phyloP scores from a whole-genome alignment of 345 rosid genomes.

The Moringa oleifera region DNA sequence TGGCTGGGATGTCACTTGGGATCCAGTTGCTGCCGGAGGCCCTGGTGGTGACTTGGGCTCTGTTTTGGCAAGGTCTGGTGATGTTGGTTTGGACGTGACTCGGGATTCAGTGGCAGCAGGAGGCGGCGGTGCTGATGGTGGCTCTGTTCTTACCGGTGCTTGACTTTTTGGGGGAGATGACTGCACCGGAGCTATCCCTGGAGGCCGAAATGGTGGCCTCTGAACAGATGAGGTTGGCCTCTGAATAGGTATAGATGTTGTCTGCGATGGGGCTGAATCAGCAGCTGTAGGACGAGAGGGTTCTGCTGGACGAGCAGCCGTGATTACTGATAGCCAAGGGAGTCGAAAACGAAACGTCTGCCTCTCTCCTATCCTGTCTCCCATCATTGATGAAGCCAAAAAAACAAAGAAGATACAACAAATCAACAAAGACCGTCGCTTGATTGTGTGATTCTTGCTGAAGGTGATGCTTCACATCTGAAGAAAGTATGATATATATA shows the following conservation, averaged over 20 bases:
- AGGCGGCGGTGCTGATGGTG: conserved; percentile 17
- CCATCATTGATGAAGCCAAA: neutral
- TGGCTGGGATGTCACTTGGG: neutral
- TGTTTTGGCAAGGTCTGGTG: neutral
- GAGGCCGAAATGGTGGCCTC: conserved; percentile 43
- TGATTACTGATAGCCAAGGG: conserved; percentile 45
- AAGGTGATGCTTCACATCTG: neutral
- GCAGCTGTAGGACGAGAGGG: conserved; percentile 17
- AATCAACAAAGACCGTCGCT: too few relatives aligned
- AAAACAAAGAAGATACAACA: too few relatives aligned
- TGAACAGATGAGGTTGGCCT: conserved; percentile 19
- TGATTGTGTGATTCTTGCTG: conserved; percentile 3
- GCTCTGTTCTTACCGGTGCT: conserved; percentile 16
- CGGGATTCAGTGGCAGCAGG: conserved; percentile 9
- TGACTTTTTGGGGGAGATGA: conserved; percentile 19
- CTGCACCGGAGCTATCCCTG: conserved; percentile 27
- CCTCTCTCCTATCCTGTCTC: conserved; percentile 41
- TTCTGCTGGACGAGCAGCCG: conserved; percentile 23
- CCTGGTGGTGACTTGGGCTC: conserved; percentile 13
- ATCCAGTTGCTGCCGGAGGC: conserved; percentile 3
- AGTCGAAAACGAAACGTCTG: conserved; percentile 44
- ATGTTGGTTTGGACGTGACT: conserved; percentile 14
- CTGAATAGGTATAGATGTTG: too few relatives aligned
- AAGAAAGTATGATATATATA: conserved; percentile 16
- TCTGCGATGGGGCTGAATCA: conserved; percentile 30